Percentiles rank a stretch among this genome's conserved stretches.
Conservation (phyloP, 2,329 filamentous ascomycete species). For the Colletotrichum noveboracense region DNA sequence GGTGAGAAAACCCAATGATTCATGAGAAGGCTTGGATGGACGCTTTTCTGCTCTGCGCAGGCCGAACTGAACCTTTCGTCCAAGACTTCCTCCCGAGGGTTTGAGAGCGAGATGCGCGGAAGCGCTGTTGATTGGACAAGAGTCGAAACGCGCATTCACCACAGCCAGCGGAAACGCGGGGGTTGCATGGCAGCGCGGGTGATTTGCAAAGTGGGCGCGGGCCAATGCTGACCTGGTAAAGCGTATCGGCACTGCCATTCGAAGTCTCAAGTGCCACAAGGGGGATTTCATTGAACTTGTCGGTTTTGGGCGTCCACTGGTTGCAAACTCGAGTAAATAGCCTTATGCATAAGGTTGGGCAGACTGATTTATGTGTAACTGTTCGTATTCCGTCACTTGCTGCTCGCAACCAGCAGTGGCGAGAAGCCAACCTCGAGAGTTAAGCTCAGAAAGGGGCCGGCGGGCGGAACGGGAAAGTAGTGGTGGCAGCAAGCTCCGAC, state of each 20-base stretch:
- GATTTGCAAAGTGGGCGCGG: slow-evolving; percentile 9
- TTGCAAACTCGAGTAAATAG: background rate
- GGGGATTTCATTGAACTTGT: background rate
- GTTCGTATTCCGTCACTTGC: background rate
- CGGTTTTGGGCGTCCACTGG: background rate
- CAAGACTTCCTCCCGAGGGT: background rate
- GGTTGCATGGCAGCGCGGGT: slow-evolving; percentile 13
- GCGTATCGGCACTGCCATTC: background rate
- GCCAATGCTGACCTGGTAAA: slow-evolving; percentile 7
- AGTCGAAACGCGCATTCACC: background rate
- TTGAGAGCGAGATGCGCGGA: background rate
- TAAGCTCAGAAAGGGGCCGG: background rate
- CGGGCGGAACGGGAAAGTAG: background rate
- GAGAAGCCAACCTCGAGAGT: background rate
- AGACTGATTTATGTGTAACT: background rate
- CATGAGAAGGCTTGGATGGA: background rate
- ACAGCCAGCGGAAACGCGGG: background rate
- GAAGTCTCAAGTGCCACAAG: background rate
- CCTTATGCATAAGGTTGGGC: background rate
- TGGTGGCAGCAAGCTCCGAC: background rate
- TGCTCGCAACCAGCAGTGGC: background rate
- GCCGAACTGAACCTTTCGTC: background rate
- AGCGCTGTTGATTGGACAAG: background rate
- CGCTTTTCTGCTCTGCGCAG: background rate
- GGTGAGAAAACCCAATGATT: background rate